Percentiles rank a stretch among this genome's conserved stretches.
Evolutionary conservation across 2,329 filamentous ascomycete genomes (phyloP).

Genomic region (Fusarium sororula): DNA sequence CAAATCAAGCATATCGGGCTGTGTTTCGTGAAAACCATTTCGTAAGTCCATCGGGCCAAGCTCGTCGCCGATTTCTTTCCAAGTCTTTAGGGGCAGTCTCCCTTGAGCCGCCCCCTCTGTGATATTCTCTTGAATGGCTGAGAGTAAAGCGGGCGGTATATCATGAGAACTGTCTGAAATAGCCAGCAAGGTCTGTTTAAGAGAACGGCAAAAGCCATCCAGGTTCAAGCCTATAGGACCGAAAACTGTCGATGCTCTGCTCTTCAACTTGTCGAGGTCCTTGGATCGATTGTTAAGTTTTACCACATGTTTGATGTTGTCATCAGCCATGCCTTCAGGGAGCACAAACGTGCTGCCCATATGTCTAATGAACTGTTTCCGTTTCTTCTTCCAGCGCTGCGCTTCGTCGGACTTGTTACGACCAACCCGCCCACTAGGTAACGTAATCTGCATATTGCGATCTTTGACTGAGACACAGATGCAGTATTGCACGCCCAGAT

Average conservation of each 20-base stretch:
- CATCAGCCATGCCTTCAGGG: constrained; percentile 48
- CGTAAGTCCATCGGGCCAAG: not conserved
- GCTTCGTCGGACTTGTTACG: constrained; percentile 40
- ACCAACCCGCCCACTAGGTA: constrained; percentile 42
- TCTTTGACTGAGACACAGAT: constrained; percentile 44
- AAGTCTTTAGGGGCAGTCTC: constrained; percentile 46
- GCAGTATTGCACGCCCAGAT: constrained; percentile 56
- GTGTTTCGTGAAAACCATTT: constrained; percentile 35
- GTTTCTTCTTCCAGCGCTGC: constrained; percentile 42
- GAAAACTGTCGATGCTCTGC: not conserved
- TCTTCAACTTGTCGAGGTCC: not conserved
- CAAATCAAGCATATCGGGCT: constrained; percentile 43
- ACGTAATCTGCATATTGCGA: constrained; percentile 36
- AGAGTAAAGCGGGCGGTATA: constrained; percentile 41
- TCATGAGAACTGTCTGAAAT: constrained; percentile 30
- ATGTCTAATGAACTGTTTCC: constrained; percentile 42
- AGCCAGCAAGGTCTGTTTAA: constrained; percentile 31
- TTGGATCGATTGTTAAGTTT: constrained; percentile 3
- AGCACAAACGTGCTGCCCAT: constrained; percentile 49
- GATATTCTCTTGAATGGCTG: constrained; percentile 41
- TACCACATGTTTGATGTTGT: constrained; percentile 36
- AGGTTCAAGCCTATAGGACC: constrained; percentile 40
- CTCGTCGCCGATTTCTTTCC: constrained; percentile 42
- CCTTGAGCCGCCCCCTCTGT: constrained; percentile 39
- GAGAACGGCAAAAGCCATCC: constrained; percentile 30